Base-by-base conservation (phyloP, 2,329 filamentous ascomycete species). In the Aspergillus hortae region DNA sequence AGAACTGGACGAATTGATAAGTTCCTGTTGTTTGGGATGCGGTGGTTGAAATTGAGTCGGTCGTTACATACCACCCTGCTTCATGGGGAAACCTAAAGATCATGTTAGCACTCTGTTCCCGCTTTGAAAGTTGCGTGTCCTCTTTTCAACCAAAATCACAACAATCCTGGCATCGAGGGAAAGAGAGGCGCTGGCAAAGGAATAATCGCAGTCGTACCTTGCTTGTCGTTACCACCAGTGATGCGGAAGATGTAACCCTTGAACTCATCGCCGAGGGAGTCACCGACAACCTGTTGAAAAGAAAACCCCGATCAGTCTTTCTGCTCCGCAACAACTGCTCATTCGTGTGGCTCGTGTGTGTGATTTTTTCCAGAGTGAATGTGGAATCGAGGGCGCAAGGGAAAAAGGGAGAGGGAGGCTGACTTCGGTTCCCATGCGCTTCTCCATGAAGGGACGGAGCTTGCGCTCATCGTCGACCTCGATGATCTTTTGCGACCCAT, bases 161-260 rank as follows among this genome's bases (percentile, higher is more conserved):
- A 45, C 25, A 33, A 19, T 25, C 43, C 35, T 38, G 14, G 35
- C 6, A 15, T 23, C 45, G 15, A 30, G 33, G 15, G 19, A 48
- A 44, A 38, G 41, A 48, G 25, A 49, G 19, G 15, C 19, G 27
- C 27, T 30, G 7, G 32, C 3, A 42, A 27, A 27, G 27, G 33
- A 27, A 49, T 53, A 25, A 48, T 19, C 55, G 48, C 33, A 50
- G 50, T 56, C 69, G 60, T 73, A 74, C 71, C 94, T 85, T 99
- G 95, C 90, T 99, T 99, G 89, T 99, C 94, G 89, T 99, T 99
- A 76, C 95, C 94, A 74, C 94, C 95, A 72, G 94, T 99, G 83
- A 99, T 97, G 77, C 86, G 88, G 88, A 99, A 91, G 83, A 99
- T 87, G 85, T 99, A 99, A 79, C 94, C 94, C 86, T 96, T 96